Conservation (phyloP, 169 alveolate species). For the Theileria parva region DNA sequence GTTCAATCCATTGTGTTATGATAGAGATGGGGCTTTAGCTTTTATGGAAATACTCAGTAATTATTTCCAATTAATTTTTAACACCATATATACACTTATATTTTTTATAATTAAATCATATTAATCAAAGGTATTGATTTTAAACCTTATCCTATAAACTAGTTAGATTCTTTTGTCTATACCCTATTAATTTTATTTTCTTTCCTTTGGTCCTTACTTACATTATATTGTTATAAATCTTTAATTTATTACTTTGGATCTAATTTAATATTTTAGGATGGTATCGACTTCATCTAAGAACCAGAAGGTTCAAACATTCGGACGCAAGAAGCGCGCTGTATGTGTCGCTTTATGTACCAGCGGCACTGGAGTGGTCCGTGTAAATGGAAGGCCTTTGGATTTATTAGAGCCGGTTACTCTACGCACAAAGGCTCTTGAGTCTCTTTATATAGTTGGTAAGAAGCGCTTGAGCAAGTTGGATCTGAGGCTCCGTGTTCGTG, state of each 20-base stretch:
- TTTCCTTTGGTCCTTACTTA: neutral
- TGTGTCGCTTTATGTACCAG: slow-evolving; percentile 95
- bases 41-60: neutral
- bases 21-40: slow-evolving; percentile 13
- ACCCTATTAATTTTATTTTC: neutral
- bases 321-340: slow-evolving; percentile 96
- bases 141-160: neutral
- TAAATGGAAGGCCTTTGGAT: slow-evolving; percentile 94
- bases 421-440: slow-evolving; percentile 96
- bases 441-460: slow-evolving; percentile 95
- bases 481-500: slow-evolving; percentile 97
- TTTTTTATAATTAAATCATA: neutral
- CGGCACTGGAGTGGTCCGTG: slow-evolving; percentile 94
- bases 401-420: slow-evolving; percentile 92
- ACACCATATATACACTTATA: slow-evolving; percentile 8
- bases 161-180: neutral
- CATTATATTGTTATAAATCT: neutral
- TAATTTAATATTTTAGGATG: neutral
- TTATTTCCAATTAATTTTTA: slow-evolving; percentile 6
- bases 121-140: slow-evolving; percentile 13
- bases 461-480: slow-evolving; percentile 89
- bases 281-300: slow-evolving; percentile 25
- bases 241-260: neutral
- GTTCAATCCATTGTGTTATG: neutral
- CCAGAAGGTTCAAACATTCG: slow-evolving; percentile 94